Base-by-base conservation (phyloP, 192 early-diverging fungal genomes). In the Haplosporangium gracile region DNA sequence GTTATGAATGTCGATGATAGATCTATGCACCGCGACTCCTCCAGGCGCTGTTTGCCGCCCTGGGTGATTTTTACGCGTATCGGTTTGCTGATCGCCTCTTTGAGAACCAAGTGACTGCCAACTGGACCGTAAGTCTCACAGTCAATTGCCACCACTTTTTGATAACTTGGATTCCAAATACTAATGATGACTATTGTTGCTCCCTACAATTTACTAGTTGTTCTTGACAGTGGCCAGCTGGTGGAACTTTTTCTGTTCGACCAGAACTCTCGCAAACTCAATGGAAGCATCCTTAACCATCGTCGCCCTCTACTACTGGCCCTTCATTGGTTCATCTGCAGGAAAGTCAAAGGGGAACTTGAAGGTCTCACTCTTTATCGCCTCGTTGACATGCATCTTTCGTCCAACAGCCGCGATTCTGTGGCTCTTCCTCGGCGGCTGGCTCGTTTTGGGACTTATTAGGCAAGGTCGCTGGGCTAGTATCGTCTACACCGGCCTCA, bases 371-470 rank as follows among this genome's bases (percentile, higher is more conserved):
- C 89, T 99, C 13, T 60, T 76, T 2, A 90, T 96, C 65, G 98
- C 98, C 9, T 95, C 95, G 2, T 51, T 96, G 9, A 92, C 94
- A 0, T 99, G 98, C 85, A 90, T 99, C 40, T 82, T 98, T 53
- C 91, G 98, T 39, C 98, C 98, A 6, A 99, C 98, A 13, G 97
- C 95, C 75, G 97, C 90, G 5, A 82, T 96, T 5, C 79, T 98
- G 38, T 99, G 98, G 98, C 70, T 96, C 2, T 95, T 92, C 76
- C 87, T 97, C 22, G 97, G 96, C 8, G 16, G 91, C 2, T 76
- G 89, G 7, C 88, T 98, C 20, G 43, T 97, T 2, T 40, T 83
- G 45, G 77, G 78, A 57, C 70, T 77, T 16, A 10, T 74, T 24
- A 42, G 42, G 4, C 72, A 82, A 6, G 49, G 72, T 32, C 80